A percentile compares a stretch with the other conserved stretches of the same genome.
These are phyloP conservation scores for Rhizophora mangle DNA, from an alignment of 345 rosid species.

Conservation along the genomic window DNA sequence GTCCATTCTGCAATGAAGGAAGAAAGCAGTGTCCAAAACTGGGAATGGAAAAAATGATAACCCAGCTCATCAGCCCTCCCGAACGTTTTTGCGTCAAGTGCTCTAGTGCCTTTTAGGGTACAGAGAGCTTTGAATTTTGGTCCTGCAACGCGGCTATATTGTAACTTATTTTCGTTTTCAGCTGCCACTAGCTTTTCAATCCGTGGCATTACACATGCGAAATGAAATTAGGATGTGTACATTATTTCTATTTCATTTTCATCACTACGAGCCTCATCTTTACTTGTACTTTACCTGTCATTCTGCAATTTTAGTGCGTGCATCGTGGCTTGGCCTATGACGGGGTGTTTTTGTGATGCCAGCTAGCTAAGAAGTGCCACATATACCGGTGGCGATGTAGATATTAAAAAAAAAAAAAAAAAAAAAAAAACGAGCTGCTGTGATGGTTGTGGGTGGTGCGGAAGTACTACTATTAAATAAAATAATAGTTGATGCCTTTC, in stretches of 20 bases:
- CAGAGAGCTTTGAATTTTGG: conserved; percentile 16
- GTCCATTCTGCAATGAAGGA: conserved; percentile 25
- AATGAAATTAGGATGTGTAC: conserved; percentile 32
- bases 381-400: too few relatives aligned
- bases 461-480: too few relatives aligned
- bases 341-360: background rate
- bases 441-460: too few relatives aligned
- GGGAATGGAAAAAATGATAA: conserved; percentile 29
- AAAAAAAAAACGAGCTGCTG: too few relatives aligned
- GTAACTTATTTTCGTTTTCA: conserved; percentile 7
- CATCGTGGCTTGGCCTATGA: background rate
- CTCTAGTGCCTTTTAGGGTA: conserved; percentile 12
- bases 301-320: background rate
- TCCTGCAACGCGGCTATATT: conserved; percentile 11
- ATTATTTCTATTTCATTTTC: conserved; percentile 19
- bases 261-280: background rate
- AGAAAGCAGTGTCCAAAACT: conserved; percentile 24
- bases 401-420: too few relatives aligned
- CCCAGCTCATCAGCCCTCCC: conserved; percentile 34
- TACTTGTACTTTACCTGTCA: background rate
- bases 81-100: conserved; percentile 19
- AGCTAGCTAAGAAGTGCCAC: too few relatives aligned
- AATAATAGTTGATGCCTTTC: too few relatives aligned
- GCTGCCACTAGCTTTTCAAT: conserved; percentile 37
- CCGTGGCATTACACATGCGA: conserved; percentile 26